Evolutionary conservation across 2,329 filamentous ascomycete genomes (phyloP), one percentile per base, ranked within the genome.

Genomic region (Arthrobotrys sinensis): DNA sequence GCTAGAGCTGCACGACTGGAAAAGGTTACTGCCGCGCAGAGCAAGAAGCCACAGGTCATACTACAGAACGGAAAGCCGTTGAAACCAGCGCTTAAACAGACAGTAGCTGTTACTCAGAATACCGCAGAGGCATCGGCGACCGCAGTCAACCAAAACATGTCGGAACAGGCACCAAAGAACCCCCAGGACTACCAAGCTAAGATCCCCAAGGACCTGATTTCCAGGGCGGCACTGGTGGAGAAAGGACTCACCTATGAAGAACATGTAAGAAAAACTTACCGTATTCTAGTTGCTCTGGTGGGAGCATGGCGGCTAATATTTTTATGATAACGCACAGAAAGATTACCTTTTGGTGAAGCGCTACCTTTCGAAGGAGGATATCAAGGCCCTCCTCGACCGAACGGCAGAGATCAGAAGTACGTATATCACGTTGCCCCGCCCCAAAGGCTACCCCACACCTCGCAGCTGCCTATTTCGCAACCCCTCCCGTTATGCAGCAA

Each of bases 381-480:
- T 79, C 53, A 79, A 79, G 46, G 68, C 63, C 43, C 76, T 79
- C 38, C 76, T 79, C 6, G 76, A 79, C 32, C 55, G 76, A 60
- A 79, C 76, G 4, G 76, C 68, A 69, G 69, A 79, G 43, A 79
- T 79, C 19, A 73, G 76, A 79, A 73, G 76, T 79, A 79, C 52
- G 76, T 75, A 67, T 40, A 46, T 36, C 32, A 38, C 11, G 24
- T 10, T 53, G 28, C 75, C 67, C 67, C 67, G 32, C 67, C 38
- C 21, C 21, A 8, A 50, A 28, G 10, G 36, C 34, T 57, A 40
- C 69, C 19, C 40, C 69, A 16, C 36, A 38, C 19, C 28, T 63
- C 38, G 60, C 43, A 60, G 73, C 62, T 78, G 67, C 67, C 75
- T 72, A 78, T 53, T 72, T 63, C 46, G 57, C 55, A 60, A 8